Conservation (phyloP, 306 rosid genomes). For the Dalbergia cultrata region DNA sequence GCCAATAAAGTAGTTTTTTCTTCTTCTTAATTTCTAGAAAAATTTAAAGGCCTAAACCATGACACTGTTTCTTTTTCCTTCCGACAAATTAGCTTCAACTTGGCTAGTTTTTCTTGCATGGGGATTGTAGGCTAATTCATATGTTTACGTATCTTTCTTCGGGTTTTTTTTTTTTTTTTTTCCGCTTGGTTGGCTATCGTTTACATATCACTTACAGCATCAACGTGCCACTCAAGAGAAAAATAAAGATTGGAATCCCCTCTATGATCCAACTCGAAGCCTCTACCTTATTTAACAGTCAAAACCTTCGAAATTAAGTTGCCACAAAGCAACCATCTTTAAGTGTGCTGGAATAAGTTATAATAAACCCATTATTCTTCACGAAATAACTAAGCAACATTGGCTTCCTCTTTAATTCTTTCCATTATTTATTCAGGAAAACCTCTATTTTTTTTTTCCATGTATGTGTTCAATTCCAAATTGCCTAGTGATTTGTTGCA, state of each 20-base stretch:
- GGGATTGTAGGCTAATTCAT: neutral
- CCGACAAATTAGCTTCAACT: constrained; percentile 48
- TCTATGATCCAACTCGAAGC: constrained; percentile 32
- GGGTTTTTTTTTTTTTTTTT: neutral
- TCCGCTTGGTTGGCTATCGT: neutral
- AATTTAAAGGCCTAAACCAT: neutral
- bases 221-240: constrained; percentile 11
- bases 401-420: neutral
- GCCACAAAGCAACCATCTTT: constrained; percentile 26
- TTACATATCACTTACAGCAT: neutral
- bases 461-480: neutral
- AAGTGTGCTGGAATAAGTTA: constrained; percentile 31
- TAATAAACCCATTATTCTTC: neutral
- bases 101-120: neutral
- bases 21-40: neutral
- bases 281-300: constrained; percentile 33
- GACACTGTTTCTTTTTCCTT: constrained; percentile 15
- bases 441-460: neutral
- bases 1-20: neutral
- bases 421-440: neutral
- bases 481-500: neutral
- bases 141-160: neutral
- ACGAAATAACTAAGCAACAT: constrained; percentile 19
- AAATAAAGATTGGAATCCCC: neutral
- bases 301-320: constrained; percentile 44